A percentile compares a stretch with the other conserved stretches of the same genome.
These are phyloP conservation scores for Ceratocystis colombiana DNA, from an alignment of 2,329 filamentous ascomycete species.

Conservation along the genomic window DNA sequence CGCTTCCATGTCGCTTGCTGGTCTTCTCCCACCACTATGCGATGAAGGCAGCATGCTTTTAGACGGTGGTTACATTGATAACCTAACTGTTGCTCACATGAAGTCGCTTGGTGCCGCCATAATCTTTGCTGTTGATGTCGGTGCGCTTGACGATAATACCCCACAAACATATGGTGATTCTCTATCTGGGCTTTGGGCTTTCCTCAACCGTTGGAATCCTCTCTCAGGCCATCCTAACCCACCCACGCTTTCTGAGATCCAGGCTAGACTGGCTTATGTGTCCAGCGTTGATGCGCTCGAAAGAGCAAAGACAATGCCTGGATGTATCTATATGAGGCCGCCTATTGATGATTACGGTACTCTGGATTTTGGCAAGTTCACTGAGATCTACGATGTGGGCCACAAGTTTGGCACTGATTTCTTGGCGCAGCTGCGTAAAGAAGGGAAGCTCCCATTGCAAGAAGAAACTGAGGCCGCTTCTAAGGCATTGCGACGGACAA, in stretches of 20 bases:
- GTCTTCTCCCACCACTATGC: conserved; percentile 82
- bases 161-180: conserved; percentile 92
- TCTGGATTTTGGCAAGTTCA: conserved; percentile 92
- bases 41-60: conserved; percentile 95
- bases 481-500: conserved; percentile 64
- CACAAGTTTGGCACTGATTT: conserved; percentile 78
- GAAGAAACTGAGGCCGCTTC: conserved; percentile 57
- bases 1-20: conserved; percentile 92
- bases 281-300: conserved; percentile 90
- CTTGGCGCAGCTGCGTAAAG: conserved; percentile 62
- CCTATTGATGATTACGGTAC: conserved; percentile 91
- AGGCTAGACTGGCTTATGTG: conserved; percentile 88
- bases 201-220: conserved; percentile 93
- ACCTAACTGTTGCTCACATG: conserved; percentile 94
- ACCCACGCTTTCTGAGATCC: conserved; percentile 89
- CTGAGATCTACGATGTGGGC: conserved; percentile 87
- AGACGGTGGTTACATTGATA: conserved; percentile 95
- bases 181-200: conserved; percentile 88
- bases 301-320: conserved; percentile 78
- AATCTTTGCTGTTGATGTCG: conserved; percentile 93
- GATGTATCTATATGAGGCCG: conserved; percentile 92
- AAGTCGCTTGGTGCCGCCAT: conserved; percentile 84
- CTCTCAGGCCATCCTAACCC: conserved; percentile 83
- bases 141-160: conserved; percentile 79
- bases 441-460: conserved; percentile 61